These are phyloP conservation scores for Margaritispora aquatica DNA, from an alignment of 495 filamentous ascomycete species.

Conservation along the genomic window DNA sequence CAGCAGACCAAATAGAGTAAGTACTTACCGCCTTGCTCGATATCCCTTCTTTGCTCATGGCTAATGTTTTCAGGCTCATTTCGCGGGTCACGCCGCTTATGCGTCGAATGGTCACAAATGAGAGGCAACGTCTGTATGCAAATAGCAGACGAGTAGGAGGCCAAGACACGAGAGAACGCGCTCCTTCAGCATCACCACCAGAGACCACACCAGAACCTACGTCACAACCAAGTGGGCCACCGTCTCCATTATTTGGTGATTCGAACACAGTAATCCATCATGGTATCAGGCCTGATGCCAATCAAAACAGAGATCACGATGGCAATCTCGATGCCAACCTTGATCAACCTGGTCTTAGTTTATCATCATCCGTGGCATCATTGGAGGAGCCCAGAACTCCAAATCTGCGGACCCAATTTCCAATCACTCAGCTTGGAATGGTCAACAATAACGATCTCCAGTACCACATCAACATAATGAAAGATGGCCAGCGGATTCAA, in stretches of 20 bases:
- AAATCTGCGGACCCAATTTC: background rate
- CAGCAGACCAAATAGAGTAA: slow-evolving; percentile 43
- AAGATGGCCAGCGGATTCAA: slow-evolving; percentile 5
- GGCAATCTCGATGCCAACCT: background rate
- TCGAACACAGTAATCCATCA: too few relatives aligned
- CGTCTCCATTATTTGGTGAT: too few relatives aligned
- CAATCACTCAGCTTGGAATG: too few relatives aligned
- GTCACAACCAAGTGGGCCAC: background rate
- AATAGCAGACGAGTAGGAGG: slow-evolving; percentile 23
- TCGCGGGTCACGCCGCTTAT: slow-evolving; percentile 51
- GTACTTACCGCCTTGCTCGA: background rate
- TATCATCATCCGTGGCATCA: background rate
- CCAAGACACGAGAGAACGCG: background rate
- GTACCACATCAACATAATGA: slow-evolving; percentile 13
- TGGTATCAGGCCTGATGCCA: too few relatives aligned
- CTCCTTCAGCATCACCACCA: background rate
- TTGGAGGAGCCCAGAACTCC: slow-evolving; percentile 13
- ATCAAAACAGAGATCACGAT: too few relatives aligned
- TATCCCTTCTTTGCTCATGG: background rate
- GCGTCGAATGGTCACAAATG: slow-evolving; percentile 59
- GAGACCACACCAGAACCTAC: slow-evolving; percentile 1
- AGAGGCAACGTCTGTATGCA: slow-evolving; percentile 56
- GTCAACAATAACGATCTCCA: background rate
- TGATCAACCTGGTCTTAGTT: background rate
- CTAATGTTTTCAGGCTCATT: slow-evolving; percentile 35